Evolutionary conservation across 2,329 filamentous ascomycete genomes (phyloP).

Genomic region (Chaetomium sp.): DNA sequence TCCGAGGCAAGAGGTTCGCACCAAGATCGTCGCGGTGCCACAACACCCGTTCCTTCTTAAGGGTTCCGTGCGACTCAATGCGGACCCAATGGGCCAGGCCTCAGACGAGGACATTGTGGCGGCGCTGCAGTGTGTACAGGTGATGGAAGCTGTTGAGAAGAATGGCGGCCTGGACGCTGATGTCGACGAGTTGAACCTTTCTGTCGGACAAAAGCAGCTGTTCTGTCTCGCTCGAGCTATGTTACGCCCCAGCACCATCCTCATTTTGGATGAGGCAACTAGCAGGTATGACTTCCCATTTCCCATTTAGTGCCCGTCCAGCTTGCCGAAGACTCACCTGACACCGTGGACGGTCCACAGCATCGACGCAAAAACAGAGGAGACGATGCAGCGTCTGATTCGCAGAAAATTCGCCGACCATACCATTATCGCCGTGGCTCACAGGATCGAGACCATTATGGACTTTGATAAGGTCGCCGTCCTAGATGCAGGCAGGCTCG

Average conservation of each 20-base stretch:
- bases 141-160: constrained; percentile 39
- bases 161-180: constrained; percentile 45
- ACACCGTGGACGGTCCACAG: constrained; percentile 38
- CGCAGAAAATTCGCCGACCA: constrained; percentile 54
- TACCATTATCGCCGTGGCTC: constrained; percentile 52
- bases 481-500: constrained; percentile 45
- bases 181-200: constrained; percentile 41
- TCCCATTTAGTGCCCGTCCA: background rate
- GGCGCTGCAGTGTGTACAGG: constrained; percentile 32
- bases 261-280: constrained; percentile 51
- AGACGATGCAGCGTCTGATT: constrained; percentile 57
- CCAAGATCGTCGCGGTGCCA: constrained; percentile 47
- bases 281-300: constrained; percentile 37
- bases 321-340: too few relatives aligned
- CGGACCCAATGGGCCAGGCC: constrained; percentile 46
- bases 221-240: constrained; percentile 54
- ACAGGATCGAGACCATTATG: constrained; percentile 47
- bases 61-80: constrained; percentile 51
- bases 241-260: constrained; percentile 44
- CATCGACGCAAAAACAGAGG: constrained; percentile 59
- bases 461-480: constrained; percentile 55
- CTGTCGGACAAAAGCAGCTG: constrained; percentile 53
- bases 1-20: constrained; percentile 37
- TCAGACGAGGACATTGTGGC: constrained; percentile 40
- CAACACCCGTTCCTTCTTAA: constrained; percentile 55